phyloP scores from a whole-genome alignment of 1,139 yeast species.

The Debaryomyces robertsiae region DNA sequence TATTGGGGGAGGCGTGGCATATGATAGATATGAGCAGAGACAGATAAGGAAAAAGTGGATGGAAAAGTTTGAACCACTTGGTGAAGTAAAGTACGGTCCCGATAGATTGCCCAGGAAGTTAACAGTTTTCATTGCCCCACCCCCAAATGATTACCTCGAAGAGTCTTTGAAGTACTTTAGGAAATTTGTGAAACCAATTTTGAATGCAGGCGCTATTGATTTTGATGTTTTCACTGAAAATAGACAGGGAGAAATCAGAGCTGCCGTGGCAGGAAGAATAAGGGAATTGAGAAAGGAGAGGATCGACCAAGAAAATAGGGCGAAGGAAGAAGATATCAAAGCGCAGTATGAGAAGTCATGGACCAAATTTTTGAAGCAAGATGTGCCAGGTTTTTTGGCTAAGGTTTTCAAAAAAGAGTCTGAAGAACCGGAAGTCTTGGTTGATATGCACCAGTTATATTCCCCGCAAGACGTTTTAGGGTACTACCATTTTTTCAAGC shows the following conservation, averaged over 20 bases:
- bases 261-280: conserved; percentile 78
- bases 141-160: conserved; percentile 90
- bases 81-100: conserved; percentile 39
- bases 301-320: conserved; percentile 16
- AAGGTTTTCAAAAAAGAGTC: conserved; percentile 13
- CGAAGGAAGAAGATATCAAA: conserved; percentile 15
- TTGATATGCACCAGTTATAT: conserved; percentile 41
- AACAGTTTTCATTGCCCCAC: conserved; percentile 87
- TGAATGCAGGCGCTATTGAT: conserved; percentile 86
- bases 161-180: conserved; percentile 74
- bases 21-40: conserved; percentile 76
- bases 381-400: conserved; percentile 14
- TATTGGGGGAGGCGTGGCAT: conserved; percentile 70
- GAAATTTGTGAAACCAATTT: conserved; percentile 80
- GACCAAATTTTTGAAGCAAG: conserved; percentile 19
- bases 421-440: conserved; percentile 25
- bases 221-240: conserved; percentile 73
- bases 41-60: conserved; percentile 69
- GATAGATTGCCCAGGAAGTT: conserved; percentile 69
- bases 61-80: conserved; percentile 54
- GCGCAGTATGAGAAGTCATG: conserved; percentile 24
- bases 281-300: conserved; percentile 61
- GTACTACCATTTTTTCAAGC: conserved; percentile 44
- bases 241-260: conserved; percentile 88
- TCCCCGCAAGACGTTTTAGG: conserved; percentile 62